Percentiles rank a stretch among this genome's conserved stretches.
Conservation (phyloP, 805 yeast genomes). For the Starmerella riodocensis region DNA sequence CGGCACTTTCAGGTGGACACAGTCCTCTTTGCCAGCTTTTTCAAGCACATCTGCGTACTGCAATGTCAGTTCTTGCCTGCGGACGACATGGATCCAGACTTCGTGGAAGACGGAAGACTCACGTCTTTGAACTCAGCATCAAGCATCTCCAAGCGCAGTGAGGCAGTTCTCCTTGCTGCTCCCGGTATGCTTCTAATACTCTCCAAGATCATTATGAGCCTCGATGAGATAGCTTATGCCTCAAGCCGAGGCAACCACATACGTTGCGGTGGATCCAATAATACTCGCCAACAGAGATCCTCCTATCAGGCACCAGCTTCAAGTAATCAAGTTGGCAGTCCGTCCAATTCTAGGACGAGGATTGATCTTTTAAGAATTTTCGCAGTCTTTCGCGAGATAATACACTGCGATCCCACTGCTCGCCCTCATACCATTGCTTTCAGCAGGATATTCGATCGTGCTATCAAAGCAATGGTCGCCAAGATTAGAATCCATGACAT, state of each 20-base stretch:
- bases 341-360: constrained; percentile 9
- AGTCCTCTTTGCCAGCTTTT: constrained; percentile 30
- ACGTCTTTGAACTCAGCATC: not conserved
- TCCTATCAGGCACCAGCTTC: no score
- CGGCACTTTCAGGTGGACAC: constrained; percentile 28
- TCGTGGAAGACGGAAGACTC: constrained; percentile 14
- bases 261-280: no score
- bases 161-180: constrained; percentile 11
- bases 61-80: constrained; percentile 23
- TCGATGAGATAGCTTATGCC: constrained; percentile 18
- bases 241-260: no score
- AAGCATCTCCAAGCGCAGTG: not conserved
- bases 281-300: no score
- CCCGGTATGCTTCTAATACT: constrained; percentile 27
- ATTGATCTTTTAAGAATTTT: constrained; percentile 28
- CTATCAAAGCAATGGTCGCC: constrained; percentile 28
- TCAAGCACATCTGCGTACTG: constrained; percentile 31
- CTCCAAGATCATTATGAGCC: constrained; percentile 20
- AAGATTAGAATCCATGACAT: constrained; percentile 27
- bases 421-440: constrained; percentile 25
- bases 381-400: constrained; percentile 28
- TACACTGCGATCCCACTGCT: constrained; percentile 28
- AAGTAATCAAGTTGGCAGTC: not conserved
- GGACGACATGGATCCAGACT: constrained; percentile 16
- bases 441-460: constrained; percentile 28